Evolutionary conservation across 352 stramenopile species (phyloP).

Genomic region (Globisporangium echinulatum): DNA sequence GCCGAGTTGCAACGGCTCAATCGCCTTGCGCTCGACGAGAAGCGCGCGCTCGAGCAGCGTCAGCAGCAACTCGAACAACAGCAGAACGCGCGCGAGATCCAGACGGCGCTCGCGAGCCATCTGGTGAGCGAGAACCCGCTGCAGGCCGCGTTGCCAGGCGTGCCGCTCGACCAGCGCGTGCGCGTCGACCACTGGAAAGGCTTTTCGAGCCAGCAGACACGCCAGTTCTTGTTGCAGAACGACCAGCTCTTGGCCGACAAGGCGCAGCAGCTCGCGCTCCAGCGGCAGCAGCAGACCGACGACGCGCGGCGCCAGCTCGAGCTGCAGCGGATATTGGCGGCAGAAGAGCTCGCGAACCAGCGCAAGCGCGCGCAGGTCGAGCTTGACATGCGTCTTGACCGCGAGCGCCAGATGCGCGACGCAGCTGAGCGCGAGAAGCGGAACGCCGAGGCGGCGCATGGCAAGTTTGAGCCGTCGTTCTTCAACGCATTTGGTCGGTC

Average conservation of each 20-base stretch:
- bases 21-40: conserved; percentile 33
- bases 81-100: conserved; percentile 49
- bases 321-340: conserved; percentile 35
- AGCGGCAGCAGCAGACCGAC: conserved; percentile 27
- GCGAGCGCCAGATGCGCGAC: conserved; percentile 42
- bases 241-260: conserved; percentile 53
- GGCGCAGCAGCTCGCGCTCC: conserved; percentile 26
- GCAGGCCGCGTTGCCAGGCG: conserved; percentile 35
- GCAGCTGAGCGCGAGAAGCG: conserved; percentile 45
- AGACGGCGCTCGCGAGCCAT: conserved; percentile 49
- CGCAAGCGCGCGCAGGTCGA: conserved; percentile 39
- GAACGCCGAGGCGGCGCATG: conserved; percentile 39
- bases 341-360: conserved; percentile 47
- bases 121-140: conserved; percentile 67
- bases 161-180: conserved; percentile 42
- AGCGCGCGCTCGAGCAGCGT: conserved; percentile 28
- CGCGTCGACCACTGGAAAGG: conserved; percentile 81
- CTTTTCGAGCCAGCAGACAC: conserved; percentile 54
- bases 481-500: conserved; percentile 70
- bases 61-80: conserved; percentile 39
- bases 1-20: conserved; percentile 55
- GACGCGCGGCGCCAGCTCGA: conserved; percentile 30
- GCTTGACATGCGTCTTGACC: conserved; percentile 43
- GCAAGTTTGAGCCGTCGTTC: conserved; percentile 66
- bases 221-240: conserved; percentile 45